phyloP scores from a whole-genome alignment of 805 yeast species.

The Kregervanrija delftensis region DNA sequence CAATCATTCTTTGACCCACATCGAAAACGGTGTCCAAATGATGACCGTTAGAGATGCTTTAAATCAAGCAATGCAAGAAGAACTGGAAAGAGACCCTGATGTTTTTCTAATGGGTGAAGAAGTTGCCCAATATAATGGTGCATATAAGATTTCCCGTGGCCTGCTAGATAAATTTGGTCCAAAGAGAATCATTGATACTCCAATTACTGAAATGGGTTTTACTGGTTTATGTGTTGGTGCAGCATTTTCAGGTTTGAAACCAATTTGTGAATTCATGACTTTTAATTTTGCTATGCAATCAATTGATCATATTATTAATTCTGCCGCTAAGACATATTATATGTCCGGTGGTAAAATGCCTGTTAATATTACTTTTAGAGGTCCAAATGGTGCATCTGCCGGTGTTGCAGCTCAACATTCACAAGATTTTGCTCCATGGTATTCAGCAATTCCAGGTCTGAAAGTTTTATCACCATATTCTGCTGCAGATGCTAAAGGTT shows the following conservation, averaged over 20 bases:
- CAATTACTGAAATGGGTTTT: constrained; percentile 99
- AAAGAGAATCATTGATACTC: constrained; percentile 89
- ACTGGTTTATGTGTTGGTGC: constrained; percentile 94
- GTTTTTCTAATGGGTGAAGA: constrained; percentile 98
- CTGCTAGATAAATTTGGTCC: constrained; percentile 93
- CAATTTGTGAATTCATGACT: constrained; percentile 98
- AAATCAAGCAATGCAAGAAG: constrained; percentile 93
- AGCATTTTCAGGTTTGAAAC: constrained; percentile 93
- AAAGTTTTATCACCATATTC: constrained; percentile 94
- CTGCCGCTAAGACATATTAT: constrained; percentile 97
- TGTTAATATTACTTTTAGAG: constrained; percentile 96
- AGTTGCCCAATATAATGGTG: constrained; percentile 99
- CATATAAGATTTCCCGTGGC: constrained; percentile 95
- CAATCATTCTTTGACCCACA: constrained; percentile 8
- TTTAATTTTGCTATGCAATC: constrained; percentile 99
- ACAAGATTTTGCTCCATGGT: constrained; percentile 96
- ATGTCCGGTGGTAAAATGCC: constrained; percentile 99
- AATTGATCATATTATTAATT: constrained; percentile 95
- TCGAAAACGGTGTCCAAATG: constrained; percentile 24
- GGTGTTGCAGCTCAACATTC: constrained; percentile 99
- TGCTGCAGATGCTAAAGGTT: constrained; percentile 93
- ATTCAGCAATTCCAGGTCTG: constrained; percentile 96
- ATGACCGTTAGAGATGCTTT: constrained; percentile 97
- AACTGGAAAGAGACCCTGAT: constrained; percentile 88
- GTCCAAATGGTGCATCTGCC: constrained; percentile 99